These are phyloP conservation scores for Chrysoporthe deuterocubensis DNA, from an alignment of 2,329 filamentous ascomycete genomes.

Conservation along the genomic window DNA sequence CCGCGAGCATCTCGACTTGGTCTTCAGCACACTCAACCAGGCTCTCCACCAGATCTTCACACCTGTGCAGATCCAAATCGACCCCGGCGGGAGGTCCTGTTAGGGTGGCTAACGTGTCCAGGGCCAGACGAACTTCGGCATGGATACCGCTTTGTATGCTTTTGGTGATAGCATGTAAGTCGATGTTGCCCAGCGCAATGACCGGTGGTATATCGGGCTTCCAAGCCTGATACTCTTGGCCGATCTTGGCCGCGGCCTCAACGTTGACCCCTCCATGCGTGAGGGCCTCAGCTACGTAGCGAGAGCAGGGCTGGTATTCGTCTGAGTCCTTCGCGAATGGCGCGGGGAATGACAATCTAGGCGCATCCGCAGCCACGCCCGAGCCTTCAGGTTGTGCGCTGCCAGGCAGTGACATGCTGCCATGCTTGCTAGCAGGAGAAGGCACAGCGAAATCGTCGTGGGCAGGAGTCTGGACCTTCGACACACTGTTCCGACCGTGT, in stretches of 20 bases:
- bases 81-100: conserved; percentile 62
- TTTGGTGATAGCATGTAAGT: conserved; percentile 87
- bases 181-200: conserved; percentile 82
- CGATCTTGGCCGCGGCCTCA: conserved; percentile 65
- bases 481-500: conserved; percentile 56
- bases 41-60: conserved; percentile 87
- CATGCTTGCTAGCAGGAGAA: conserved; percentile 51
- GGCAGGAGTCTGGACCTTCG: conserved; percentile 49
- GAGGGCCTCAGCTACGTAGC: conserved; percentile 47
- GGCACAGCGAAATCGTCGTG: conserved; percentile 47
- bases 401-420: conserved; percentile 47
- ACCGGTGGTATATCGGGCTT: conserved; percentile 77
- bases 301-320: conserved; percentile 59
- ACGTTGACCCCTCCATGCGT: conserved; percentile 76
- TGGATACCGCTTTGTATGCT: conserved; percentile 89
- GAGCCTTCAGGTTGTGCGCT: conserved; percentile 39
- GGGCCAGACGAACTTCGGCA: conserved; percentile 83
- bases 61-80: conserved; percentile 69
- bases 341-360: conserved; percentile 36
- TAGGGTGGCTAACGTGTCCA: conserved; percentile 80
- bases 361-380: conserved; percentile 29
- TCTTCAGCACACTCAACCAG: conserved; percentile 90
- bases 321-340: conserved; percentile 52
- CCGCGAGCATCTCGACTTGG: conserved; percentile 81
- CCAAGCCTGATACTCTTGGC: conserved; percentile 67